These are phyloP conservation scores for Cadophora sp. DNA, from an alignment of 2,329 filamentous ascomycete species.

Conservation along the genomic window DNA sequence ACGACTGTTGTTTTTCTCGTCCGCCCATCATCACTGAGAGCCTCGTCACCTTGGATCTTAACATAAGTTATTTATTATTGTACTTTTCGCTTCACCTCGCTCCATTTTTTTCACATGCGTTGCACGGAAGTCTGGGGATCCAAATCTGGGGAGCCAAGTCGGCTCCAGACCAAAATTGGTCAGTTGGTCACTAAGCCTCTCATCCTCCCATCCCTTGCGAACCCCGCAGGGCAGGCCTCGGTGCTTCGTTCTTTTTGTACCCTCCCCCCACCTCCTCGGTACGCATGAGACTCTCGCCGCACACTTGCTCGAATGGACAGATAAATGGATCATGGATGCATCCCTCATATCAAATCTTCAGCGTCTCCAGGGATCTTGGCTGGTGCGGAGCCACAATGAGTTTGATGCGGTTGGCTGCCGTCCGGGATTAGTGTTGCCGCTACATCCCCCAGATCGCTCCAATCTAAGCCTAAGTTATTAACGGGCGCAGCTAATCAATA, in stretches of 20 bases:
- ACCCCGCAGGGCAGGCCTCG: constrained; percentile 8
- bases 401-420: constrained; percentile 2
- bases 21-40: not conserved
- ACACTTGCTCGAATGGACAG: not conserved
- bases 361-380: not conserved
- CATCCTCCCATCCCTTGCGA: not conserved
- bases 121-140: not conserved
- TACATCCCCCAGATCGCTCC: not conserved
- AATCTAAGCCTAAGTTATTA: not conserved
- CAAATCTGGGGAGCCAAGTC: constrained; percentile 3
- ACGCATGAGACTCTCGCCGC: not conserved
- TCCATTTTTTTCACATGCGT: not conserved
- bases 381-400: not conserved
- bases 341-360: not conserved
- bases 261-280: constrained; percentile 7
- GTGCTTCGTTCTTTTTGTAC: not conserved
- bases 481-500: not conserved
- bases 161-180: not conserved
- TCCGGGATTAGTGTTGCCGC: not conserved
- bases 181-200: not conserved
- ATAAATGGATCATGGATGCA: not conserved
- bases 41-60: not conserved
- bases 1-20: not conserved
- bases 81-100: not conserved
- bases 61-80: not conserved